phyloP scores from a whole-genome alignment of 2,329 filamentous ascomycete genomes.

The Stenocarpella maydis region DNA sequence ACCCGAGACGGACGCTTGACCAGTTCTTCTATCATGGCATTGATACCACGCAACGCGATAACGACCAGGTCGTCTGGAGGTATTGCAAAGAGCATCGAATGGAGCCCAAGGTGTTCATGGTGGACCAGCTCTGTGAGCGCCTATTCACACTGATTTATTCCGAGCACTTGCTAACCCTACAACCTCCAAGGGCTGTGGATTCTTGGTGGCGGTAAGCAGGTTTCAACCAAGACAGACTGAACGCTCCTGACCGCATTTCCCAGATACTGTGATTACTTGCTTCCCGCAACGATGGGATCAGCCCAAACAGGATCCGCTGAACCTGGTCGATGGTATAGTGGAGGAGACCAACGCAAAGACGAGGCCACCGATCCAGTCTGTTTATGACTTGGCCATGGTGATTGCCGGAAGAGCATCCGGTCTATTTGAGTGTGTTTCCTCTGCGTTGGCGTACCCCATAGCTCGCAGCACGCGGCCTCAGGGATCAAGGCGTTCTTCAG shows the following conservation, averaged over 20 bases:
- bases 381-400: conserved; percentile 69
- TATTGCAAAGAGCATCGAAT: conserved; percentile 52
- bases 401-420: conserved; percentile 68
- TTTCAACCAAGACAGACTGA: too few relatives aligned
- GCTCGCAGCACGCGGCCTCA: background rate
- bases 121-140: conserved; percentile 68
- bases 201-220: conserved; percentile 50
- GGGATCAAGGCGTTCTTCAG: background rate
- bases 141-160: background rate
- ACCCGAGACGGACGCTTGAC: conserved; percentile 69
- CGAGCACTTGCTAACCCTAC: background rate
- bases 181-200: conserved; percentile 60
- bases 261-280: conserved; percentile 66
- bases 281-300: conserved; percentile 68
- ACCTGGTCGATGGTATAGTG: conserved; percentile 69
- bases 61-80: conserved; percentile 71
- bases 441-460: too few relatives aligned
- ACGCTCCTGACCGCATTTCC: background rate
- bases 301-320: conserved; percentile 68
- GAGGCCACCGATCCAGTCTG: conserved; percentile 63
- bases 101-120: conserved; percentile 71
- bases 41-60: conserved; percentile 66
- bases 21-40: conserved; percentile 73
- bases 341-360: conserved; percentile 73
- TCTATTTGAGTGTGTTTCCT: conserved; percentile 56